Conservation (phyloP, 768 basidiomycete genomes). For the Tulasnella sp. region DNA sequence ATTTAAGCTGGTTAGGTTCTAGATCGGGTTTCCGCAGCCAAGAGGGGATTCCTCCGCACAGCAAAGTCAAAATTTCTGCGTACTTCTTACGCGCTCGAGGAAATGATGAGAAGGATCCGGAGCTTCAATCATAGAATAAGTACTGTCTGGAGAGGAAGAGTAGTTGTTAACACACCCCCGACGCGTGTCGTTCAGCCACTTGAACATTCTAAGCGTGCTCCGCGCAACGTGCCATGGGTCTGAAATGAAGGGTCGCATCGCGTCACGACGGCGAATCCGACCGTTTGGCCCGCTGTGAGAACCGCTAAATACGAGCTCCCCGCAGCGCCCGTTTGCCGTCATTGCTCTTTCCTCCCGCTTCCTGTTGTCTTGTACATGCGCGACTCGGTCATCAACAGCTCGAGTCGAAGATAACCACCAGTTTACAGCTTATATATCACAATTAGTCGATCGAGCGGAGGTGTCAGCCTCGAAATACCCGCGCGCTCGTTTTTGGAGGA, state of each 20-base stretch:
- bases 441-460: neutral
- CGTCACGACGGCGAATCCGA: neutral
- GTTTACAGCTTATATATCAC: neutral
- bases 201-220: neutral
- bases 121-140: neutral
- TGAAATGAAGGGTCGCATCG: neutral
- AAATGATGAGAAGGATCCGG: neutral
- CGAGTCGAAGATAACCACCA: neutral
- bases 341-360: neutral
- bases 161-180: neutral
- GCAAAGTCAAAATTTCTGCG: too few relatives aligned
- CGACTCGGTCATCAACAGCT: neutral
- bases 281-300: neutral
- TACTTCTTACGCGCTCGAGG: neutral
- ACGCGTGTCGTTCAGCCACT: neutral
- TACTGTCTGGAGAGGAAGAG: neutral
- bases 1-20: neutral
- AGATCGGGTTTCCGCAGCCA: neutral
- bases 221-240: neutral
- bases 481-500: neutral
- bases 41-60: neutral
- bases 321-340: neutral
- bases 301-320: too few relatives aligned
- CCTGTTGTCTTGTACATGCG: neutral
- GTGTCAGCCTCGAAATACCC: neutral